Evolutionary conservation across 306 rosid species (phyloP), one percentile per base, ranked within the genome.

Genomic region (Oxytropis ochrocephala): DNA sequence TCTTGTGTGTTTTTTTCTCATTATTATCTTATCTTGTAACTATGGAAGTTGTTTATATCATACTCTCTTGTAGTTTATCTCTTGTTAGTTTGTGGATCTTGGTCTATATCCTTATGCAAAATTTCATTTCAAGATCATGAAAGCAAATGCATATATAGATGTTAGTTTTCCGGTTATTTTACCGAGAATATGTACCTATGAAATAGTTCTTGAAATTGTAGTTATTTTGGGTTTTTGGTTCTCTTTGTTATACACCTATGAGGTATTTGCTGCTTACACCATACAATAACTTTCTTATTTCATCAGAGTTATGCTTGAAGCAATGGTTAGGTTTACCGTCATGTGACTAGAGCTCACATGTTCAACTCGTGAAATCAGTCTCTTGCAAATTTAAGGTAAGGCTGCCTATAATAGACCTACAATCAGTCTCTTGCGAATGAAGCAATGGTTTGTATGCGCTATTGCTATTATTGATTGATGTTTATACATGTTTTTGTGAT

Each of bases 11-110:
- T 42, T 32, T n/a, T 30, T 7, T 32, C 7, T 44, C 13, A 41
- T 1, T 14, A 10, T 17, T 39, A 36, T 6, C 7, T 71, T 10
- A 18, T 56, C 42, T 66, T 77, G 43, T 17, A 61, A 72, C 8
- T 36, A 41, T 30, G 72, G 46, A 42, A 78, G 61, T 59, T 76
- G 89, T 80, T 56, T 73, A 83, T 71, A 62, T 39, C 50, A 29
- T 73, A 70, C 65, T 64, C 49, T 73, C 10, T 57, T 55, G 18
- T 69, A 27, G 58, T 64, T 63, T 16, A 11, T 67, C 16, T 67
- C 11, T 42, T 47, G 44, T 75, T 72, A 69, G 48, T 52, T n/a
- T 81, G 64, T 74, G 55, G 13, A 61, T 64, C 53, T 46, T 53
- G 57, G 61, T 63, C 46, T 52, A 64, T 47, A 29, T 67, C 52